Percentiles rank a stretch among this genome's conserved stretches.
Conservation (phyloP, 1,284 basidiomycete species). For the Athelia sp. region DNA sequence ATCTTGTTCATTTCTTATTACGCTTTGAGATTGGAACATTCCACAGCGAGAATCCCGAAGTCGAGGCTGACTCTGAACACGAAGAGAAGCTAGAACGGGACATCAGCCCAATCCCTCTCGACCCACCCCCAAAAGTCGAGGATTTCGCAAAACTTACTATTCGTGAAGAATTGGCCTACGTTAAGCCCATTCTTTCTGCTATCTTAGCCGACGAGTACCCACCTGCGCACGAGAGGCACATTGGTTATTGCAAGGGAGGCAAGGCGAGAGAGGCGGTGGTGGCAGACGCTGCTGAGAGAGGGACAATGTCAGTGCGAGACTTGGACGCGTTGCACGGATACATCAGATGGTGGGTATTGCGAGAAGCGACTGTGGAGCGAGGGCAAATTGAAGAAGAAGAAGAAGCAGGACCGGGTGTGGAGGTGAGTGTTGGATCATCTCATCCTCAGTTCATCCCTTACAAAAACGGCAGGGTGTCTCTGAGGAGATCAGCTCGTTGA, state of each 20-base stretch:
- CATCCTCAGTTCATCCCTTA: too few species aligned
- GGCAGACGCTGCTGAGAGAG: conserved; percentile 44
- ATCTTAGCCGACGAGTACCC: conserved; percentile 50
- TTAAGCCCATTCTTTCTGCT: conserved; percentile 54
- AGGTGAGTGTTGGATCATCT: too few species aligned
- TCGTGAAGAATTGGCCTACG: conserved; percentile 57
- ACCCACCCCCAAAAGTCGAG: conserved; percentile 4
- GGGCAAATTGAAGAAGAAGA: conserved; percentile 8
- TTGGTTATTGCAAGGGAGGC: conserved; percentile 55
- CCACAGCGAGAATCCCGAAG: not conserved
- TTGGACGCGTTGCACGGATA: conserved; percentile 41
- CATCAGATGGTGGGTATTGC: conserved; percentile 51
- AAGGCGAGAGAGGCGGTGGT: conserved; percentile 36
- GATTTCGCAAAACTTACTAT: conserved; percentile 44
- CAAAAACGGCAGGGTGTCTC: not conserved
- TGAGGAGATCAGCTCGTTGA: not conserved
- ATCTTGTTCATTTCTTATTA: too few species aligned
- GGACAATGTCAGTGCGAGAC: conserved; percentile 46
- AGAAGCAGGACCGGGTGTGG: conserved; percentile 11
- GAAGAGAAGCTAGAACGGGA: not conserved
- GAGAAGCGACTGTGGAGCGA: conserved; percentile 27
- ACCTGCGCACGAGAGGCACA: conserved; percentile 45
- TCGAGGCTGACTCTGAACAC: too few species aligned
- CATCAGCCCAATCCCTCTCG: not conserved
- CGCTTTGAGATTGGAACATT: not conserved